Evolutionary conservation across 257 asterid species (phyloP).

Genomic region (Solanum appendiculatum): DNA sequence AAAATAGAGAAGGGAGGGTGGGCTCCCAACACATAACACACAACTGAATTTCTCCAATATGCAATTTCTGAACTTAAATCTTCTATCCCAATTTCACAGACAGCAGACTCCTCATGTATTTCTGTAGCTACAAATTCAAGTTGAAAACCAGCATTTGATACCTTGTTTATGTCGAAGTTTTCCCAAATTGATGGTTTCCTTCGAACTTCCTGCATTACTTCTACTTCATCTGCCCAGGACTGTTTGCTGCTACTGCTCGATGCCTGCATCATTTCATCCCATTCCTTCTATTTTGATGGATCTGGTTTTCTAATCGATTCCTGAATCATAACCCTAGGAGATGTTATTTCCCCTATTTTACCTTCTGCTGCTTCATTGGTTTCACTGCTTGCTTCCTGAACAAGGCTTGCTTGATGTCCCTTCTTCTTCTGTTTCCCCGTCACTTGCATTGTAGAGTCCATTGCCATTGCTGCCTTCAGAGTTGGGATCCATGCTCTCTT

Average conservation of each 20-base stretch:
- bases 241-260: not conserved
- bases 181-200: not conserved
- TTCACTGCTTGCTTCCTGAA: not conserved
- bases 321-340: not conserved
- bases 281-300: not conserved
- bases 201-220: not conserved
- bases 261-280: not conserved
- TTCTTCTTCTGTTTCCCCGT: not conserved
- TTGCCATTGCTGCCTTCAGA: not conserved
- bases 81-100: not conserved
- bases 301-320: not conserved
- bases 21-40: not conserved
- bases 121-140: not conserved
- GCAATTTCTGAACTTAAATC: not conserved
- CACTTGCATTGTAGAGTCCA: not conserved
- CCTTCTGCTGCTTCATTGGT: not conserved
- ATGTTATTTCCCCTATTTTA: not conserved
- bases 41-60: not conserved
- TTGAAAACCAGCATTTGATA: not conserved
- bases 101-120: not conserved
- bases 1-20: not conserved
- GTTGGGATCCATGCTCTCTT: not conserved
- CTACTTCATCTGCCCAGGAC: not conserved
- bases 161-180: not conserved
- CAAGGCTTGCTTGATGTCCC: not conserved